Conservation (phyloP, 2,329 filamentous ascomycete species). For the Talaromyces sp. region DNA sequence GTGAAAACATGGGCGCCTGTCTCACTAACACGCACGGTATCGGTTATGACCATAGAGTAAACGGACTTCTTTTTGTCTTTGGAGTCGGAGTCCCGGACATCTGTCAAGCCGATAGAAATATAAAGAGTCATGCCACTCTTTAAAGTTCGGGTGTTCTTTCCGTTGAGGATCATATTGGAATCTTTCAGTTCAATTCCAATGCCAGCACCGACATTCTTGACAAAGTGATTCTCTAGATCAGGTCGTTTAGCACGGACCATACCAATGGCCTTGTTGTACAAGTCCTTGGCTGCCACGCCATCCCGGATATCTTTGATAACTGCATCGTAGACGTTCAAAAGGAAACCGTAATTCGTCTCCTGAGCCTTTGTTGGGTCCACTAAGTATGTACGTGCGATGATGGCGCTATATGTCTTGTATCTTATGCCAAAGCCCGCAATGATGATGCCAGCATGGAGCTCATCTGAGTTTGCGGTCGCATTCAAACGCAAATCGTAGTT, state of each 20-base stretch:
- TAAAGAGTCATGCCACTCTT: conserved; percentile 98
- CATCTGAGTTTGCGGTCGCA: conserved; percentile 75
- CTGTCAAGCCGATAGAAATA: conserved; percentile 83
- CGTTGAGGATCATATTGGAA: conserved; percentile 76
- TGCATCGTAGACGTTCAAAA: conserved; percentile 80
- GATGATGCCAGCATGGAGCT: conserved; percentile 88
- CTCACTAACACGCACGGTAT: conserved; percentile 84
- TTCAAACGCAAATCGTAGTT: conserved; percentile 87
- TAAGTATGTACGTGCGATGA: conserved; percentile 89
- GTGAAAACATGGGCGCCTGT: conserved; percentile 76
- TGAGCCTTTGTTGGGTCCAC: conserved; percentile 97
- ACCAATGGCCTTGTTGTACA: conserved; percentile 81
- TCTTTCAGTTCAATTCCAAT: conserved; percentile 93
- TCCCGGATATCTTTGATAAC: conserved; percentile 89
- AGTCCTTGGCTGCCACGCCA: conserved; percentile 79
- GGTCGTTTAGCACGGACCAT: conserved; percentile 88
- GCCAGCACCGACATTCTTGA: conserved; percentile 87
- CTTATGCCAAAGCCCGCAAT: conserved; percentile 86
- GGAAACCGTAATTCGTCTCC: conserved; percentile 88
- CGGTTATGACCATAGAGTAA: conserved; percentile 86
- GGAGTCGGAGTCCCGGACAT: conserved; percentile 80
- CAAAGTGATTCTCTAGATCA: conserved; percentile 89
- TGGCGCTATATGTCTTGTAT: conserved; percentile 93
- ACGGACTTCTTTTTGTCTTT: conserved; percentile 86
- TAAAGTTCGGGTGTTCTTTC: conserved; percentile 76